Evolutionary conservation across 129 eudicot genomes (phyloP), one percentile per base, ranked within the genome.

Genomic region (Artemisia tridentata): DNA sequence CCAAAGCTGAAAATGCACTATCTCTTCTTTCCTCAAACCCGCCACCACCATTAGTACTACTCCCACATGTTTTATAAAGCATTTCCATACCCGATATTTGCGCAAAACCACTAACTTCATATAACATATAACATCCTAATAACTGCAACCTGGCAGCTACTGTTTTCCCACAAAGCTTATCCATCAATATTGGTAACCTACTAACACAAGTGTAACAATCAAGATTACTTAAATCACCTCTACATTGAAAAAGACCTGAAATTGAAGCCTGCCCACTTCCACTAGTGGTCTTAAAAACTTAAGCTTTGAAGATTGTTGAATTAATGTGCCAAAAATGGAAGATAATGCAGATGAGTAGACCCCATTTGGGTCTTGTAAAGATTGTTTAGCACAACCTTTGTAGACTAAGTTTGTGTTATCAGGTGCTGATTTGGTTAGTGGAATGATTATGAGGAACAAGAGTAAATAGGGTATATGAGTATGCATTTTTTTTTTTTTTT

Each of bases 131-230:
- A 61, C 97, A 91, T 4, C 97, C 97, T 11, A 63, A 65, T 46
- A 88, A 96, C 71, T 91, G 97, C 65, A 91, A 65, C 72, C 97
- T 86, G 53, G 97, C 92, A 20, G 97, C 97, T 0, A 82, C 84
- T 2, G 86, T 79, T 58, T 75, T 84, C 21, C 96, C 96, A 73
- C 97, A 91, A 34, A 91, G 96, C 73, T 91, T 88, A 70, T 88
- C 93, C 45, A 83, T 86, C 10, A 91, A 82, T 69, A 80, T 75
- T 21, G 97, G 97, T 1, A 91, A 69, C 41, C 75, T 79, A 75
- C 93, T 86, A 0, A 91, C 88, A 73, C 97, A 91, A 75, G 34
- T 80, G 76, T 91, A 88, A 48, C 97, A 91, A 51, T 88, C 96
- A 55, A 82, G 84, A 75, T 84, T 86, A 7, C 78, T 69, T n/a